Conservation (phyloP, 768 basidiomycete species). For the Auricularia sp. region DNA sequence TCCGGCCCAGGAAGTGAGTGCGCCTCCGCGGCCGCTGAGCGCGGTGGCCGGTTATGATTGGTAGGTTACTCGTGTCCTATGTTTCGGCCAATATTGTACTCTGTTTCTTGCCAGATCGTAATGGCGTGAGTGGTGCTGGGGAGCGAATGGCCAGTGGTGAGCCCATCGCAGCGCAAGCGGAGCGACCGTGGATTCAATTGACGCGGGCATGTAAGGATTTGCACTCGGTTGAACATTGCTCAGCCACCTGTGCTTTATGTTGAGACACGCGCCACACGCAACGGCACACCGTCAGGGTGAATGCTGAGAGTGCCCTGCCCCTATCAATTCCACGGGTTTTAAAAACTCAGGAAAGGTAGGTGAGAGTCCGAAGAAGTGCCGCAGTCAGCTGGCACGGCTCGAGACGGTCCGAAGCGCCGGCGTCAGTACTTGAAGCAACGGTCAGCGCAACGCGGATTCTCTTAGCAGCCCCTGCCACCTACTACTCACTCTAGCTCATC, state of each 20-base stretch:
- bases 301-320: too few relatives aligned
- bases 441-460: neutral
- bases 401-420: neutral
- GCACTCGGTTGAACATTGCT: neutral
- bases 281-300: too few relatives aligned
- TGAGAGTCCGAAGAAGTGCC: neutral
- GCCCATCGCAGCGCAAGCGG: too few relatives aligned
- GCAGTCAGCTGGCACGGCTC: neutral
- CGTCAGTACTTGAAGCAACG: neutral
- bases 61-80: neutral
- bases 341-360: too few relatives aligned
- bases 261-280: too few relatives aligned
- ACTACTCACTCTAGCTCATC: slow-evolving; percentile 9
- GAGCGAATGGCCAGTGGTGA: neutral
- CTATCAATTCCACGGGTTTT: too few relatives aligned
- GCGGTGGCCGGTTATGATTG: neutral
- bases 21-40: neutral
- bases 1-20: neutral
- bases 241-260: neutral
- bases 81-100: neutral
- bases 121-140: neutral
- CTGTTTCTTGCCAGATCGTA: neutral
- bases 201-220: too few relatives aligned
- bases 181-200: too few relatives aligned
- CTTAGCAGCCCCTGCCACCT: slow-evolving; percentile 4